Evolutionary conservation across 75 land plant species (phyloP).

Genomic region (Isoetes taiwanensis): DNA sequence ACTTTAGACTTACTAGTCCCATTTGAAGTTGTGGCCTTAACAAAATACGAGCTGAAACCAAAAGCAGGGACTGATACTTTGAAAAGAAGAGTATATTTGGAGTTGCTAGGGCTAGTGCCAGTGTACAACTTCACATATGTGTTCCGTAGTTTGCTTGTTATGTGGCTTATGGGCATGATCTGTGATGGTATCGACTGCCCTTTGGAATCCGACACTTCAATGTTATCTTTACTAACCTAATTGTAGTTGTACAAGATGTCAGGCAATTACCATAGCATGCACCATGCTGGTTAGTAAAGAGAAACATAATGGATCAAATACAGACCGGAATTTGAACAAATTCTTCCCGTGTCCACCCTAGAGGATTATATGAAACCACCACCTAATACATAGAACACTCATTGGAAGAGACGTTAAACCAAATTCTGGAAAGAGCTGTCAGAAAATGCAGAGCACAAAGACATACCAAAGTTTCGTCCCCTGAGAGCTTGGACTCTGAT

Average conservation of each 20-base stretch:
- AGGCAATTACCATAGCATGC: no score
- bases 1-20: no score
- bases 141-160: constrained; percentile 12
- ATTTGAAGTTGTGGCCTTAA: constrained; percentile 23
- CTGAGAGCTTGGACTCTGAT: constrained; percentile 33
- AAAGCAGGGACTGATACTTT: constrained; percentile 54
- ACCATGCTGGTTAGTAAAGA: background rate
- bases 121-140: constrained; percentile 35
- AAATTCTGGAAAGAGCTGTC: background rate
- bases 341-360: constrained; percentile 51
- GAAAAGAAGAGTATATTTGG: constrained; percentile 54
- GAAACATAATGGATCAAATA: background rate
- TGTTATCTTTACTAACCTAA: background rate
- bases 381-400: constrained; percentile 27
- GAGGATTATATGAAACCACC: constrained; percentile 55
- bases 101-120: constrained; percentile 20
- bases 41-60: constrained; percentile 53
- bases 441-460: background rate
- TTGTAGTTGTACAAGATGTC: no score
- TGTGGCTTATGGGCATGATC: constrained; percentile 27
- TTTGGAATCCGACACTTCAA: background rate
- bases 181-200: constrained; percentile 22
- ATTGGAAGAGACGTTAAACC: background rate
- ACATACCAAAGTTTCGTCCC: constrained; percentile 47
- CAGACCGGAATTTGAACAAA: constrained; percentile 42